Evolutionary conservation across 768 basidiomycete genomes (phyloP), one percentile per base, ranked within the genome.

Genomic region (Paxillus involutus): DNA sequence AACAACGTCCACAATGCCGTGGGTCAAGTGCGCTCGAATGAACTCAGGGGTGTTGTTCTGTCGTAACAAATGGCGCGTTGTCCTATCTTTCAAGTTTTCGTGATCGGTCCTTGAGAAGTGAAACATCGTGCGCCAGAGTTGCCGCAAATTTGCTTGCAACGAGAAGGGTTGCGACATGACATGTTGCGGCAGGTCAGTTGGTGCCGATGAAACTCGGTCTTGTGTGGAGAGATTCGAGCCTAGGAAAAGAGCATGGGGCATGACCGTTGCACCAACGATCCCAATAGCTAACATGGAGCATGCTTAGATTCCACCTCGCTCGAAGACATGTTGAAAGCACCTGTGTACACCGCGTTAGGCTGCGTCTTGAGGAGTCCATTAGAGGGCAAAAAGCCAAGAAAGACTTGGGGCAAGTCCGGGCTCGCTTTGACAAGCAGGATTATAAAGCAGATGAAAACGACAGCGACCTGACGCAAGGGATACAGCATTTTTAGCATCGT

Each of bases 241-340:
- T 30, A 84, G 72, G 68, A 81, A 81, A 19, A 85, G 70, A 5
- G 76, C 79, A 62, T 83, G 83, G 1, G 83, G 82, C 81, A 83
- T 83, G 63, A 82, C 78, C 1, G 81, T 84, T 5, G 81, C 82
- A 58, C 76, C 73, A 29, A 75, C 51, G 51, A 79, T 78, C 40
- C 75, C 73, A 51, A 73, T 68, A 6, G 72, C 69, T 71, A 32
- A 16, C 17, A 17, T 16, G n/a, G 30, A 30, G n/a, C 70, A 74
- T 19, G 68, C 17, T 12, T 6, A 62, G 8, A 63, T 42, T 43
- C 11, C 26, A 21, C 10, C 4, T 21, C 9, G 36, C 17, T 44
- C 12, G 44, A 47, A 12, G 17, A n/a, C 46, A 10, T 9, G n/a
- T 19, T 30, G 50, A 1, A 64, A 63, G 41, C 36, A 75, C 73